These are phyloP conservation scores for Spiraea crenata DNA, from an alignment of 331 rosid genomes.

Conservation along the genomic window DNA sequence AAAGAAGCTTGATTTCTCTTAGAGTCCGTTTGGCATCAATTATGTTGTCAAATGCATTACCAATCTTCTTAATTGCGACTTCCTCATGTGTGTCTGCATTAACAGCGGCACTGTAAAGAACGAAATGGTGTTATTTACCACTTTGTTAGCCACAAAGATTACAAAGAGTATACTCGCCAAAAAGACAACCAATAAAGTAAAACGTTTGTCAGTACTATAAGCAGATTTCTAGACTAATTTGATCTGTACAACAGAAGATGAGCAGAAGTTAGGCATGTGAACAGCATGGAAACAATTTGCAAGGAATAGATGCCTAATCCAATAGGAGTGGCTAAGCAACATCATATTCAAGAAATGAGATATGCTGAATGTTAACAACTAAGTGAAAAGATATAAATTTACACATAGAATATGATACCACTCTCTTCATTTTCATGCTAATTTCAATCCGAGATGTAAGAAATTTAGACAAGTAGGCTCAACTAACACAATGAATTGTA, in stretches of 20 bases:
- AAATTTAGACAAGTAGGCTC: constrained; percentile 1
- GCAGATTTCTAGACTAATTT: constrained; percentile 9
- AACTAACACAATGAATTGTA: neutral
- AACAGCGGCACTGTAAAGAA: constrained; percentile 72
- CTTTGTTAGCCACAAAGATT: neutral
- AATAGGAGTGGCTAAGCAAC: neutral
- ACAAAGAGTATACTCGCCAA: constrained; percentile 8
- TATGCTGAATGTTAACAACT: neutral
- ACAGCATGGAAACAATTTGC: neutral
- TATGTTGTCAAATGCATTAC: constrained; percentile 77
- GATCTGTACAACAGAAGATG: neutral
- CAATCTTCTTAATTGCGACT: constrained; percentile 94
- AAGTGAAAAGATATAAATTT: neutral
- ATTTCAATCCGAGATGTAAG: neutral
- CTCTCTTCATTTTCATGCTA: neutral
- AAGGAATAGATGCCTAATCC: constrained; percentile 1
- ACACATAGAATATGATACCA: neutral
- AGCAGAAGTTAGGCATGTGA: constrained; percentile 2
- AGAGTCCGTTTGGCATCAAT: constrained; percentile 88
- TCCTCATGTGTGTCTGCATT: constrained; percentile 85
- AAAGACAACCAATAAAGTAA: neutral
- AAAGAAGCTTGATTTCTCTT: constrained; percentile 90
- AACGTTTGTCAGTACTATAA: neutral
- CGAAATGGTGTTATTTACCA: constrained; percentile 15
- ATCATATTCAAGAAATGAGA: neutral